phyloP scores from a whole-genome alignment of 2,329 filamentous ascomycete species.

The Blastomyces parvus region DNA sequence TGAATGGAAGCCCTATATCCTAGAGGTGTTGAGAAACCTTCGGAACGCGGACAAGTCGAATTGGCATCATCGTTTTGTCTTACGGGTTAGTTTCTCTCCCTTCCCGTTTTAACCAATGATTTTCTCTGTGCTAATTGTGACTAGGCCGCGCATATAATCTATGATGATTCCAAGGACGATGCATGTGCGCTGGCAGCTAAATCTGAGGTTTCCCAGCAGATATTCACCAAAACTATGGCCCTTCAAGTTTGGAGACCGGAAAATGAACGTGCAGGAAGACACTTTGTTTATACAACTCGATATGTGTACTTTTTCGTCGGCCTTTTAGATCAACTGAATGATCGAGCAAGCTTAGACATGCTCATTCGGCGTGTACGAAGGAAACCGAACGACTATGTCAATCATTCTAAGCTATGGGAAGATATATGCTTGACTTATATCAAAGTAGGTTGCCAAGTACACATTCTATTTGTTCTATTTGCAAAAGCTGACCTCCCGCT shows the following conservation, averaged over 20 bases:
- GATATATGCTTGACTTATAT: slow-evolving; percentile 51
- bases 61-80: slow-evolving; percentile 89
- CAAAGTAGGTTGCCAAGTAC: slow-evolving; percentile 27
- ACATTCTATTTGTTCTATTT: slow-evolving; percentile 16
- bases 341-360: slow-evolving; percentile 66
- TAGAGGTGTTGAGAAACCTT: slow-evolving; percentile 49
- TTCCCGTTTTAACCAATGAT: slow-evolving; percentile 27
- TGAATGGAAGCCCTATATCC: slow-evolving; percentile 52
- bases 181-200: slow-evolving; percentile 54
- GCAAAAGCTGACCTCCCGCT: slow-evolving; percentile 22
- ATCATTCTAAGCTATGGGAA: slow-evolving; percentile 55
- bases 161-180: slow-evolving; percentile 46
- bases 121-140: neutral
- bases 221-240: slow-evolving; percentile 91
- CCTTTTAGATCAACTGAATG: slow-evolving; percentile 63
- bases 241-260: slow-evolving; percentile 95
- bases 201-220: slow-evolving; percentile 68
- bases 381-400: slow-evolving; percentile 64
- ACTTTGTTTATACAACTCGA: slow-evolving; percentile 83
- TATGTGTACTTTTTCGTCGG: slow-evolving; percentile 76
- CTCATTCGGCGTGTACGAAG: slow-evolving; percentile 71
- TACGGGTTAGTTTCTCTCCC: slow-evolving; percentile 48
- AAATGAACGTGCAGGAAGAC: slow-evolving; percentile 69
- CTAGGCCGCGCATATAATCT: slow-evolving; percentile 52
- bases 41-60: slow-evolving; percentile 75